Conservation (phyloP, 176 grass and related monocot genomes). For the Avena eriantha region DNA sequence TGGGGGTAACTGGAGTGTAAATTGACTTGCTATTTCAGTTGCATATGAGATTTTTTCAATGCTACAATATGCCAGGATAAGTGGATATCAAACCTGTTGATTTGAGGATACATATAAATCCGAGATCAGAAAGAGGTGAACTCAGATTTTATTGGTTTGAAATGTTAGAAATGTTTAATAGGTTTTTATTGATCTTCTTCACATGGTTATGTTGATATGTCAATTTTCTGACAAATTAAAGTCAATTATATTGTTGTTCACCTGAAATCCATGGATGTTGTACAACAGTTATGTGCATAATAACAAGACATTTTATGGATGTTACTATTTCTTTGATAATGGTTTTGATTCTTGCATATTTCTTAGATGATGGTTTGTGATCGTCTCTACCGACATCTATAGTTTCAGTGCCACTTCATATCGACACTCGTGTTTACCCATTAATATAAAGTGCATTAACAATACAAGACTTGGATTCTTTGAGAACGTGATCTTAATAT, state of each 20-base stretch:
- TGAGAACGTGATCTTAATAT: neutral
- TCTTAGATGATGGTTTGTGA: neutral
- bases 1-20: no score
- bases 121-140: neutral
- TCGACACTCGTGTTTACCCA: no score
- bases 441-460: neutral
- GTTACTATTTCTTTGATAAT: neutral
- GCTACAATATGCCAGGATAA: neutral
- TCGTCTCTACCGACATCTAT: neutral
- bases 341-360: no score
- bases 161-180: neutral
- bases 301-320: neutral
- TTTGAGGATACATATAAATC: neutral
- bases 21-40: no score
- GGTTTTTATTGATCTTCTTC: neutral
- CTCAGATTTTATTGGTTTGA: neutral
- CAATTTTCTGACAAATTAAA: no score
- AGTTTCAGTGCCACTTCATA: neutral
- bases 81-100: neutral
- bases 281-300: neutral
- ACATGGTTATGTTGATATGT: neutral
- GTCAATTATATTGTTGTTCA: neutral
- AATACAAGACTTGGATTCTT: neutral
- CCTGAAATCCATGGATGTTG: no score
- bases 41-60: no score